phyloP scores from a whole-genome alignment of 202 grass and related monocot species.

The Saccharum hybrid region DNA sequence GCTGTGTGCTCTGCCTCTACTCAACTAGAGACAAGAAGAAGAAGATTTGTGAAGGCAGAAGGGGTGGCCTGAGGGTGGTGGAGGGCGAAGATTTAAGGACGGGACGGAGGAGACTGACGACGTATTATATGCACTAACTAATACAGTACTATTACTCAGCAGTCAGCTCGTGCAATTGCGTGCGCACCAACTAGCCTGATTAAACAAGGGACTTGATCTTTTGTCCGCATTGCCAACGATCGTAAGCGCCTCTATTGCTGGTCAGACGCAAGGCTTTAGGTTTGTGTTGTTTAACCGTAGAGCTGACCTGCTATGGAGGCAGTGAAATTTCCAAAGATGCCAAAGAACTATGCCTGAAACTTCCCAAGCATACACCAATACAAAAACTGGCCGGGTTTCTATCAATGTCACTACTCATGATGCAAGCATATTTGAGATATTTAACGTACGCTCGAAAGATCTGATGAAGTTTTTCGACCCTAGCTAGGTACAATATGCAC shows the following conservation, averaged over 20 bases:
- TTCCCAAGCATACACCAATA: conserved; percentile 9
- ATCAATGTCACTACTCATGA: not conserved
- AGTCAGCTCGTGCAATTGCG: conserved; percentile 23
- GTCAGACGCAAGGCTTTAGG: not conserved
- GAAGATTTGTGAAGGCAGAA: not conserved
- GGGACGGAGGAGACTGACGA: not conserved
- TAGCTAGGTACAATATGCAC: not conserved
- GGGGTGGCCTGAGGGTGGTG: not conserved
- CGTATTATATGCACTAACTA: not conserved
- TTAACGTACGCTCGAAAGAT: not conserved
- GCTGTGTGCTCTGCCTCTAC: not conserved
- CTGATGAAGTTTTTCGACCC: not conserved
- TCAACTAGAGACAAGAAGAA: not conserved
- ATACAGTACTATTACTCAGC: not conserved
- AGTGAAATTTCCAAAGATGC: conserved; percentile 45
- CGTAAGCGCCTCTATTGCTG: not conserved
- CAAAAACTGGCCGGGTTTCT: conserved; percentile 7
- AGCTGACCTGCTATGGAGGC: not conserved
- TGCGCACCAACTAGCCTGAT: conserved; percentile 38
- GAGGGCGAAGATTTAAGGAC: not conserved
- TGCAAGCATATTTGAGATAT: too few relatives aligned
- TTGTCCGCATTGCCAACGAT: not conserved
- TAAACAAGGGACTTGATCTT: not conserved
- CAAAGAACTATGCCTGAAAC: conserved; percentile 29
- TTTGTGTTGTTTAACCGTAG: not conserved